A percentile compares a stretch with the other conserved stretches of the same genome.
phyloP scores from a whole-genome alignment of 2,329 filamentous ascomycete species.

The Dactylellina cionopaga region DNA sequence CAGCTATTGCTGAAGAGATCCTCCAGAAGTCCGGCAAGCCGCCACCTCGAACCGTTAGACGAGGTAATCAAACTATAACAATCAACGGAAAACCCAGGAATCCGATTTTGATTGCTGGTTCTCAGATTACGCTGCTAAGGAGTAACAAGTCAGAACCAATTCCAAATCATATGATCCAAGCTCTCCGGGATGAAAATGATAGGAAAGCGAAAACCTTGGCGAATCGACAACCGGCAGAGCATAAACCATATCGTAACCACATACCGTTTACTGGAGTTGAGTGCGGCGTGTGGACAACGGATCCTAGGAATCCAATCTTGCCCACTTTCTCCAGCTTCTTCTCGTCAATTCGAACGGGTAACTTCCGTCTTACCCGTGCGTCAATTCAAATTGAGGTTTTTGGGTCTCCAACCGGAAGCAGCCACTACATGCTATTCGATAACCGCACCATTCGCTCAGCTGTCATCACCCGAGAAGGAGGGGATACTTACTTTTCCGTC shows the following conservation, averaged over 20 bases:
- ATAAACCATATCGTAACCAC: conserved; percentile 17
- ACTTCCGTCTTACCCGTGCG: conserved; percentile 17
- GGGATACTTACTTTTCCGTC: conserved; percentile 20
- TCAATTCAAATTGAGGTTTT: conserved; percentile 31
- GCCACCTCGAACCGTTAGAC: neutral
- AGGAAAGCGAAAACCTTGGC: neutral
- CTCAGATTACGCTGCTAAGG: neutral
- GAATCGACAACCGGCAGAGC: neutral
- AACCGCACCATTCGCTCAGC: conserved; percentile 5
- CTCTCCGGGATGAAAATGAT: conserved; percentile 20
- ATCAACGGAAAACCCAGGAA: neutral
- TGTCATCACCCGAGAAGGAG: conserved; percentile 1
- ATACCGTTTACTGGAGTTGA: conserved; percentile 26
- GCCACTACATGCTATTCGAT: conserved; percentile 22
- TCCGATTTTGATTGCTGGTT: conserved; percentile 25
- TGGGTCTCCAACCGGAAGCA: neutral
- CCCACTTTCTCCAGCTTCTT: conserved; percentile 35
- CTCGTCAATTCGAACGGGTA: neutral
- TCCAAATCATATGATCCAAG: conserved; percentile 4
- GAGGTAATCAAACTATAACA: neutral
- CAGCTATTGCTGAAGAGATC: conserved; percentile 26
- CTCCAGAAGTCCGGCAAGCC: conserved; percentile 3
- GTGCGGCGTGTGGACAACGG: conserved; percentile 40
- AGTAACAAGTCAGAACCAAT: conserved; percentile 5
- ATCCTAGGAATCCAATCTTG: conserved; percentile 24